Percentiles rank a stretch among this genome's conserved stretches.
Conservation (phyloP, 2,329 filamentous ascomycete genomes). For the Ceratocystis harringtonii region DNA sequence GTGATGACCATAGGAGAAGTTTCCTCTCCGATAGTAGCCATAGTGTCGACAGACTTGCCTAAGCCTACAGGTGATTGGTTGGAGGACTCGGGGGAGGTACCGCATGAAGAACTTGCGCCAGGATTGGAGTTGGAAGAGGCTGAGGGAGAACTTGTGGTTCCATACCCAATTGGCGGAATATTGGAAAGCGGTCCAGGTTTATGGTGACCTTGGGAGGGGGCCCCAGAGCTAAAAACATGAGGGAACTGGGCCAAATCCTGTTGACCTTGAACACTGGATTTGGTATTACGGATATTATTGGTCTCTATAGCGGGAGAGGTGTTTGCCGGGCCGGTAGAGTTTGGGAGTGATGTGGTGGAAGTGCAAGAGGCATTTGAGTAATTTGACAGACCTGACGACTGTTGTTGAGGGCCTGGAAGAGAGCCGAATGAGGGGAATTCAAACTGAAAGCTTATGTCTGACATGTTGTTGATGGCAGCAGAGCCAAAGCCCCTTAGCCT, state of each 20-base stretch:
- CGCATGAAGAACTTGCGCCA: constrained; percentile 51
- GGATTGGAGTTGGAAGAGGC: constrained; percentile 45
- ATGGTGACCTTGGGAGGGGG: constrained; percentile 6
- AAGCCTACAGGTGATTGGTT: constrained; percentile 55
- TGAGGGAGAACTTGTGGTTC: constrained; percentile 49
- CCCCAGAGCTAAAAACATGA: constrained; percentile 8
- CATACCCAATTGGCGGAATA: constrained; percentile 23
- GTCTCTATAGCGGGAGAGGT: neutral
- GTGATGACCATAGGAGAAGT: constrained; percentile 24
- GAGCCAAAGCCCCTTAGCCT: constrained; percentile 28
- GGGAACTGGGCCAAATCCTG: constrained; percentile 14
- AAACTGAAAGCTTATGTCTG: constrained; percentile 76
- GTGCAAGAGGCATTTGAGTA: neutral
- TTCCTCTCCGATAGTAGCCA: constrained; percentile 54
- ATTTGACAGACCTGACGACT: neutral
- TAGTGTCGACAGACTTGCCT: constrained; percentile 43
- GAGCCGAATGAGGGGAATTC: constrained; percentile 91
- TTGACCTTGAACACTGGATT: neutral
- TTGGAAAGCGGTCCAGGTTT: neutral
- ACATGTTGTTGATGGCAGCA: constrained; percentile 42
- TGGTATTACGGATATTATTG: constrained; percentile 3
- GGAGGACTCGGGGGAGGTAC: constrained; percentile 62
- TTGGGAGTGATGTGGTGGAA: constrained; percentile 4
- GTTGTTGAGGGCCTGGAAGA: constrained; percentile 36
- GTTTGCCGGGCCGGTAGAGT: constrained; percentile 18